A percentile compares a stretch with the other conserved stretches of the same genome.
Evolutionary conservation across 257 asterid species (phyloP).

Genomic region (Solanum infundibuliforme): DNA sequence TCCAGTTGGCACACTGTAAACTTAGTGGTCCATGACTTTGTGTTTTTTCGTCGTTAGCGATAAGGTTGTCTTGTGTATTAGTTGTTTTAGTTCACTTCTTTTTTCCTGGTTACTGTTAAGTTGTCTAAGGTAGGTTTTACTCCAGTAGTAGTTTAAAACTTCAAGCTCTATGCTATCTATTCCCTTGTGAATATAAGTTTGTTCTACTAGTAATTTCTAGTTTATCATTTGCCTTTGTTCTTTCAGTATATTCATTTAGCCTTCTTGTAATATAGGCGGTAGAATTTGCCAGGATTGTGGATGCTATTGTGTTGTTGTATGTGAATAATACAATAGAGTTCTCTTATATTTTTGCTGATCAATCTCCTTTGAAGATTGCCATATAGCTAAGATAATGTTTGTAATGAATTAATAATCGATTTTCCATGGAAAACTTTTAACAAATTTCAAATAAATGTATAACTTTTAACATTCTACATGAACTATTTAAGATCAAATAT

Average conservation of each 20-base stretch:
- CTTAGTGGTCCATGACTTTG: neutral
- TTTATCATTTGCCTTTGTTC: neutral
- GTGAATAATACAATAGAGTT: neutral
- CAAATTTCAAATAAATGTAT: too few relatives aligned
- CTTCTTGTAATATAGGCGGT: too few relatives aligned
- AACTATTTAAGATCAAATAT: too few relatives aligned
- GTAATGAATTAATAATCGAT: neutral
- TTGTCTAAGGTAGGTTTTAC: neutral
- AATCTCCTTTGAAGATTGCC: neutral
- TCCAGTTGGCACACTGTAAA: conserved; percentile 9
- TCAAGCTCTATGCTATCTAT: neutral
- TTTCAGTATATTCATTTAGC: neutral
- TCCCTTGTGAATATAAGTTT: neutral
- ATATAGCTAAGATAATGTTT: neutral
- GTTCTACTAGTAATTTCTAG: neutral
- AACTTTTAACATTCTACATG: too few relatives aligned
- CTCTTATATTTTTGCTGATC: neutral
- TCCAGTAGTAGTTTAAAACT: neutral
- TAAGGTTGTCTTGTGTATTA: conserved; percentile 20
- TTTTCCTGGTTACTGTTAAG: neutral
- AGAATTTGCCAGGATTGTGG: neutral
- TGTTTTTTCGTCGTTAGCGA: neutral
- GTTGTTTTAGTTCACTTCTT: neutral
- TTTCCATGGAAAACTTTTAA: neutral
- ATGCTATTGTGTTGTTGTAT: neutral